Evolutionary conservation across 805 yeast species (phyloP).

Genomic region (Candida ascalaphidarum): DNA sequence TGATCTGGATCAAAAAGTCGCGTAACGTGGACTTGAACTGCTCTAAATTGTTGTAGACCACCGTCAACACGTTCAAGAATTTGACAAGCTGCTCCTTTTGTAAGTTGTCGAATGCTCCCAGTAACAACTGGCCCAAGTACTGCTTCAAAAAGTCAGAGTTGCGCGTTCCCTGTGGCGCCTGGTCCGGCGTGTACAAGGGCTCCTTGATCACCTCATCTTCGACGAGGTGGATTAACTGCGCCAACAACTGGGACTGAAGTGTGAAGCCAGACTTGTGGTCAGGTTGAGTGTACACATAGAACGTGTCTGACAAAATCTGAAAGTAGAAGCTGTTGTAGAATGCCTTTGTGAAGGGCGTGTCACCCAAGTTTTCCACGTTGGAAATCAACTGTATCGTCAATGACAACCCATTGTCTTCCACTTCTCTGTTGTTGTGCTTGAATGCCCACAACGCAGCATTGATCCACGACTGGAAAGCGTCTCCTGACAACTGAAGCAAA

Average conservation of each 20-base stretch:
- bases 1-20: slow-evolving; percentile 93
- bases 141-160: slow-evolving; percentile 73
- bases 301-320: slow-evolving; percentile 85
- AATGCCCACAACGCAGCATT: slow-evolving; percentile 98
- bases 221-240: slow-evolving; percentile 76
- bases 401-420: slow-evolving; percentile 84
- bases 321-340: slow-evolving; percentile 86
- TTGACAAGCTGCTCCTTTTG: slow-evolving; percentile 73
- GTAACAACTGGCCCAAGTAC: slow-evolving; percentile 72
- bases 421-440: slow-evolving; percentile 95
- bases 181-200: slow-evolving; percentile 73
- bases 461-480: slow-evolving; percentile 82
- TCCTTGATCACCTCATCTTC: slow-evolving; percentile 65
- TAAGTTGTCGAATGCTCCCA: slow-evolving; percentile 88
- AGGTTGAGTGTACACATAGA: slow-evolving; percentile 88
- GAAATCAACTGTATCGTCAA: slow-evolving; percentile 75
- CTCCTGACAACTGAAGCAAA: slow-evolving; percentile 79
- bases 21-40: slow-evolving; percentile 81
- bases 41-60: slow-evolving; percentile 61
- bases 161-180: slow-evolving; percentile 79
- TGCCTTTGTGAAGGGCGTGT: slow-evolving; percentile 66
- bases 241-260: slow-evolving; percentile 75
- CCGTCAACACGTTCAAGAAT: slow-evolving; percentile 70
- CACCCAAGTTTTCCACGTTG: slow-evolving; percentile 74
- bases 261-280: slow-evolving; percentile 97